phyloP scores from a whole-genome alignment of 352 stramenopile species.

The Globisporangium spinosum region DNA sequence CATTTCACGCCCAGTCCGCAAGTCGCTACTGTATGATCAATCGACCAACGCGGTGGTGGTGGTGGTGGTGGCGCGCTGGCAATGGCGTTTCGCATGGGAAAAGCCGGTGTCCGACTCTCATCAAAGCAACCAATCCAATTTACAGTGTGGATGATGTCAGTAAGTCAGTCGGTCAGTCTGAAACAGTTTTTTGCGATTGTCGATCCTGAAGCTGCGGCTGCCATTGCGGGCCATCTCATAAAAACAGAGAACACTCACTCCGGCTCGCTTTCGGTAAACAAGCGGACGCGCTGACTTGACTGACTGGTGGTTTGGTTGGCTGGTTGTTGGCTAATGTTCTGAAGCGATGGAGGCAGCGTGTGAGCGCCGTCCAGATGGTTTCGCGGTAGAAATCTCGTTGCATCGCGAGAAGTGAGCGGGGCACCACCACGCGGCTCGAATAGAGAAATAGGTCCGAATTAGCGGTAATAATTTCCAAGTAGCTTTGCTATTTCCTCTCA shows the following conservation, averaged over 20 bases:
- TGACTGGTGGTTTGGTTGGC: not conserved
- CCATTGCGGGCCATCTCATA: constrained; percentile 2
- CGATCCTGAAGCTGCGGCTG: not conserved
- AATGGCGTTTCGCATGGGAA: not conserved
- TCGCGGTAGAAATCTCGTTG: constrained; percentile 5
- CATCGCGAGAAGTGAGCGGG: constrained; percentile 3
- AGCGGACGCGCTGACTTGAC: constrained; percentile 4
- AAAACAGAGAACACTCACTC: not conserved
- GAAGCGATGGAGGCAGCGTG: not conserved
- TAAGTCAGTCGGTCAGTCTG: not conserved
- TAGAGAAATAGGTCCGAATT: constrained; percentile 10
- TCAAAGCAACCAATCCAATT: not conserved
- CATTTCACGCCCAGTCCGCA: not conserved
- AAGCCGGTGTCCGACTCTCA: constrained; percentile 4
- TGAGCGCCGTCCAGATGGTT: constrained; percentile 11
- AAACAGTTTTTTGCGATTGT: not conserved
- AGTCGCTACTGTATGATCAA: not conserved
- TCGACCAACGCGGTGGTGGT: not conserved
- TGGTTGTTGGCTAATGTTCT: constrained; percentile 9
- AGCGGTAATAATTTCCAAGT: not conserved
- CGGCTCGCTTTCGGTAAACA: not conserved
- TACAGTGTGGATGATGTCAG: not conserved
- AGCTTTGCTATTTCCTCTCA: not conserved
- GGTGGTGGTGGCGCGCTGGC: too few relatives aligned
- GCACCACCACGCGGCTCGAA: not conserved